Evolutionary conservation across 768 basidiomycete genomes (phyloP).

Genomic region (Boletus rubropictus): DNA sequence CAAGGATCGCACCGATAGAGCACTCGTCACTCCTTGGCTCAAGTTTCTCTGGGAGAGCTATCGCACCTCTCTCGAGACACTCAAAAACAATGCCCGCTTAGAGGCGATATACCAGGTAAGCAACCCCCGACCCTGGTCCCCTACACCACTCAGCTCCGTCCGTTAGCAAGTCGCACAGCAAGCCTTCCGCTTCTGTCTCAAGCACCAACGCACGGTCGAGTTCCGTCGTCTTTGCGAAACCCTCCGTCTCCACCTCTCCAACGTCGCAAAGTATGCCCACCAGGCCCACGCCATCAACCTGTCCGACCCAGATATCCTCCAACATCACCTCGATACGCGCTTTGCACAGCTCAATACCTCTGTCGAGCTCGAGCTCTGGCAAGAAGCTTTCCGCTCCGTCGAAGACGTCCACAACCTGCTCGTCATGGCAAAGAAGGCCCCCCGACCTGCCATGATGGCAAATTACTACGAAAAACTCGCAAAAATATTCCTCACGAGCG

Average conservation of each 20-base stretch:
- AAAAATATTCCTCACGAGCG: constrained; percentile 92
- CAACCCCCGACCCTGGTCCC: not conserved
- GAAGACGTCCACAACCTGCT: constrained; percentile 97
- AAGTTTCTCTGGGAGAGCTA: constrained; percentile 99
- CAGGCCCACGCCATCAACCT: constrained; percentile 94
- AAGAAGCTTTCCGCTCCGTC: constrained; percentile 96
- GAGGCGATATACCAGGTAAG: constrained; percentile 91
- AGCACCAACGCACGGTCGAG: constrained; percentile 90
- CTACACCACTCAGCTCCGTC: not conserved
- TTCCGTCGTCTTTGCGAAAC: constrained; percentile 97
- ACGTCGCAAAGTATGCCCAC: constrained; percentile 92
- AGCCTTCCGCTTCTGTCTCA: constrained; percentile 95
- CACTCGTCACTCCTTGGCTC: constrained; percentile 94
- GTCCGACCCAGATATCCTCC: constrained; percentile 88
- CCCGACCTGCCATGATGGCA: constrained; percentile 94
- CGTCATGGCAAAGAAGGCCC: constrained; percentile 87
- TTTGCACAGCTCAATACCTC: constrained; percentile 96
- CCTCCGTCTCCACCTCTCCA: constrained; percentile 87
- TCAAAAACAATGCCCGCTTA: constrained; percentile 91
- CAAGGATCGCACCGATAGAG: constrained; percentile 90
- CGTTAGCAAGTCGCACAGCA: constrained; percentile 87
- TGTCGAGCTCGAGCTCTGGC: constrained; percentile 98
- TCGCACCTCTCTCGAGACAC: constrained; percentile 88
- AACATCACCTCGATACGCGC: constrained; percentile 93
- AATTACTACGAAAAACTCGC: constrained; percentile 98